phyloP scores from a whole-genome alignment of 2,329 filamentous ascomycete species.

The Penicillium sp. region DNA sequence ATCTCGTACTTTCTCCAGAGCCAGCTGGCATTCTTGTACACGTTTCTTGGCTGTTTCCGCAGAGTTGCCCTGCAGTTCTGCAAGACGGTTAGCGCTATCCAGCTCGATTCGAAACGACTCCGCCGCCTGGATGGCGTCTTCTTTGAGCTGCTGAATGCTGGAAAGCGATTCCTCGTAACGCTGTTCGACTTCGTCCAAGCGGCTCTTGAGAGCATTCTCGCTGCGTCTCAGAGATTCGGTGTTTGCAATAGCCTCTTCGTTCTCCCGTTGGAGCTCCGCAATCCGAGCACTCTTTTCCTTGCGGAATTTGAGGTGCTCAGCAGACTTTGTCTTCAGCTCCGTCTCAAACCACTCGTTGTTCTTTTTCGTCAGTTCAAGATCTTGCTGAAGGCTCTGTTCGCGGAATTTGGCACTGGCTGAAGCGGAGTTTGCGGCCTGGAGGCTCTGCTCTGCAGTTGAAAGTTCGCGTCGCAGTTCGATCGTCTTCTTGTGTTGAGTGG shows the following conservation, averaged over 20 bases:
- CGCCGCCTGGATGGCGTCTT: slow-evolving; percentile 79
- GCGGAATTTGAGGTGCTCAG: slow-evolving; percentile 85
- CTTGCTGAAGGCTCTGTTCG: slow-evolving; percentile 87
- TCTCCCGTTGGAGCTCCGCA: slow-evolving; percentile 82
- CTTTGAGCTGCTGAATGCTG: slow-evolving; percentile 83
- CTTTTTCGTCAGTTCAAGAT: slow-evolving; percentile 83
- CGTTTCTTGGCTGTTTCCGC: slow-evolving; percentile 65
- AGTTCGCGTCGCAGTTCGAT: slow-evolving; percentile 83
- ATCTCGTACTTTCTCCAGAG: slow-evolving; percentile 64
- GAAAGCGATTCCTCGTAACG: slow-evolving; percentile 84
- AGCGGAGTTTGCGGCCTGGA: slow-evolving; percentile 80
- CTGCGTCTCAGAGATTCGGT: slow-evolving; percentile 78
- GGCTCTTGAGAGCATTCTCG: slow-evolving; percentile 78
- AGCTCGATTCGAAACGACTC: slow-evolving; percentile 87
- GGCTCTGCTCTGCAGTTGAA: slow-evolving; percentile 77
- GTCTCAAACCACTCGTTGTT: slow-evolving; percentile 93
- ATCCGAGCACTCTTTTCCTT: slow-evolving; percentile 94
- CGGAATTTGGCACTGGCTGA: slow-evolving; percentile 84
- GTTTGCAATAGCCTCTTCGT: slow-evolving; percentile 80
- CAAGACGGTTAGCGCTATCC: slow-evolving; percentile 78
- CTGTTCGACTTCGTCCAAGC: slow-evolving; percentile 80
- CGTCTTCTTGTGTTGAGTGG: slow-evolving; percentile 86
- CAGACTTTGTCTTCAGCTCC: slow-evolving; percentile 87
- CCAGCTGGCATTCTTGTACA: slow-evolving; percentile 61
- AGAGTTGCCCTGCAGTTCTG: slow-evolving; percentile 69